Conservation (phyloP, 192 early-diverging fungal genomes). For the Coemansia reversa region DNA sequence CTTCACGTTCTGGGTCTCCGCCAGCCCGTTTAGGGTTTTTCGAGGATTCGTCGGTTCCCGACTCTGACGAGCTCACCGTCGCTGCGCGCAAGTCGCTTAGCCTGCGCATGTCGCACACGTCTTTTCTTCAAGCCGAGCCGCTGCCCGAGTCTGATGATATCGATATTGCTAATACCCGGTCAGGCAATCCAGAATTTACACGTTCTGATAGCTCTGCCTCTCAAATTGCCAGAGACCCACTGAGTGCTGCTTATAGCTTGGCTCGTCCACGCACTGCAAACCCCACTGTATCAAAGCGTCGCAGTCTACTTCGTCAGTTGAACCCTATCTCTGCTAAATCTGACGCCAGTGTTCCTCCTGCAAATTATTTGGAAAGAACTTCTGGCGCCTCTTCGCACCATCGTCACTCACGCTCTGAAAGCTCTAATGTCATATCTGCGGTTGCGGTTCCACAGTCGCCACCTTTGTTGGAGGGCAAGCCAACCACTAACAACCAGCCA, state of each 20-base stretch:
- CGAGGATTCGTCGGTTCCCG: slow-evolving; percentile 40
- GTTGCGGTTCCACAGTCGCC: background rate
- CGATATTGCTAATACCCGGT: background rate
- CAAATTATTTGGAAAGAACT: background rate
- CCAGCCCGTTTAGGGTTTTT: slow-evolving; percentile 31
- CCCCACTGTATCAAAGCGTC: slow-evolving; percentile 22
- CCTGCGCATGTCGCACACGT: slow-evolving; percentile 40
- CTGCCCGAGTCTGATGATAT: slow-evolving; percentile 42
- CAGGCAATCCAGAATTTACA: background rate
- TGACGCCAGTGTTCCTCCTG: slow-evolving; percentile 1
- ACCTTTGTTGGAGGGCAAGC: background rate
- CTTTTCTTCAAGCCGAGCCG: slow-evolving; percentile 43
- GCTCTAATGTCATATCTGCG: background rate
- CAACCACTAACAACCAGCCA: background rate
- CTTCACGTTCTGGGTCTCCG: slow-evolving; percentile 27
- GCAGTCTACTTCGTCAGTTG: slow-evolving; percentile 41
- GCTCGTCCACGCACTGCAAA: slow-evolving; percentile 14
- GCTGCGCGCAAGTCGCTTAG: slow-evolving; percentile 45
- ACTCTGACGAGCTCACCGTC: slow-evolving; percentile 40
- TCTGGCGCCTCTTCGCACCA: background rate
- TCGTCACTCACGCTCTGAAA: background rate
- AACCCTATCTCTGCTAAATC: slow-evolving; percentile 11
- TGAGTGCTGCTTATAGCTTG: slow-evolving; percentile 1
- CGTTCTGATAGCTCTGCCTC: background rate
- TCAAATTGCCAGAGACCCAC: background rate